phyloP scores from a whole-genome alignment of 371 early-diverging fungal genomes.

The Apophysomyces variabilis region DNA sequence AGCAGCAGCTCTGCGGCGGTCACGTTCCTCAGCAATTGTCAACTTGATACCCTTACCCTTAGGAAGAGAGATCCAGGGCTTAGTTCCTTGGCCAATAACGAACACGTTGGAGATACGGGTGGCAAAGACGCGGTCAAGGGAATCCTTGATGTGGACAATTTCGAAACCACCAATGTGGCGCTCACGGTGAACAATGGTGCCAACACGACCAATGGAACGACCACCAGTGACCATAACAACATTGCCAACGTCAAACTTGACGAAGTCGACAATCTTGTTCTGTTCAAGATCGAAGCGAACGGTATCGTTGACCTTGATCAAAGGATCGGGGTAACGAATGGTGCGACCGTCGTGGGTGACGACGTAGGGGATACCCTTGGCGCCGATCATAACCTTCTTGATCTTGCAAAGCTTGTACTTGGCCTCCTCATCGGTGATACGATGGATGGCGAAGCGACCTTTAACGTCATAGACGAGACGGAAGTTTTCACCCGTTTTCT shows the following conservation, averaged over 20 bases:
- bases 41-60: conserved; percentile 98
- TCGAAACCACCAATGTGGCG: conserved; percentile 98
- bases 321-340: conserved; percentile 99
- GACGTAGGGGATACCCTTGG: conserved; percentile 94
- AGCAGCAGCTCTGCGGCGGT: conserved; percentile 75
- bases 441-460: conserved; percentile 99
- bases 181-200: conserved; percentile 97
- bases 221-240: conserved; percentile 98
- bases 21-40: conserved; percentile 98
- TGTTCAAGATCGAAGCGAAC: conserved; percentile 96
- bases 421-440: conserved; percentile 98
- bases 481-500: conserved; percentile 99
- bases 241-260: conserved; percentile 98
- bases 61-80: conserved; percentile 92
- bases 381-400: conserved; percentile 90
- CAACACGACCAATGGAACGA: conserved; percentile 99
- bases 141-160: conserved; percentile 94
- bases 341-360: conserved; percentile 99
- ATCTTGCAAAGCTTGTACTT: conserved; percentile 99
- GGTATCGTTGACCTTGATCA: conserved; percentile 99
- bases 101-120: conserved; percentile 94
- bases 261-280: conserved; percentile 92
- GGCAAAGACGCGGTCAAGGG: conserved; percentile 87
- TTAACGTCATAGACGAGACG: conserved; percentile 99
- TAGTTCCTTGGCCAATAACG: conserved; percentile 82